A percentile compares a stretch with the other conserved stretches of the same genome.
These are phyloP conservation scores for Pseudocercospora musae DNA, from an alignment of 2,329 filamentous ascomycete genomes.

Conservation along the genomic window DNA sequence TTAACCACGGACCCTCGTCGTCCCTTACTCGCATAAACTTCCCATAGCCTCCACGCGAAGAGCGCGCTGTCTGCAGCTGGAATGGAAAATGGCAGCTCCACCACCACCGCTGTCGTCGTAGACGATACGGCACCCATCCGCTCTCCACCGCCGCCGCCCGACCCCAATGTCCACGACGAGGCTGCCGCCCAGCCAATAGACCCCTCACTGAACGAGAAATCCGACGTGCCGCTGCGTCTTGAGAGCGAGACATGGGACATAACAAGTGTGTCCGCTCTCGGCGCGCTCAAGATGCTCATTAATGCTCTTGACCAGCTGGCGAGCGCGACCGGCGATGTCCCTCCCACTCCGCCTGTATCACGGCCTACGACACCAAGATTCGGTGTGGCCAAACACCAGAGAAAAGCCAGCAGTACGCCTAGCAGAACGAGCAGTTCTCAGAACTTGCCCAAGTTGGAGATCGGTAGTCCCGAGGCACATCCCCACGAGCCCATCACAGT, in stretches of 20 bases:
- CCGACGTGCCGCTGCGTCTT: conserved; percentile 31
- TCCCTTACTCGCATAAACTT: not conserved
- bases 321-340: conserved; percentile 71
- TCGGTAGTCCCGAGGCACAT: conserved; percentile 48
- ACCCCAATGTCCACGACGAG: conserved; percentile 27
- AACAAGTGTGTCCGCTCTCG: conserved; percentile 67
- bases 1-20: not conserved
- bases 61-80: conserved; percentile 8
- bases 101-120: conserved; percentile 12
- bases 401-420: conserved; percentile 13
- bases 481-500: conserved; percentile 46
- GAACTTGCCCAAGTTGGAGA: conserved; percentile 44
- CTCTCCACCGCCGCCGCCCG: conserved; percentile 28
- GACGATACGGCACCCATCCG: conserved; percentile 1
- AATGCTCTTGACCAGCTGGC: conserved; percentile 59
- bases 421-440: conserved; percentile 41
- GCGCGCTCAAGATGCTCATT: conserved; percentile 76
- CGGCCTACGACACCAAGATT: conserved; percentile 56
- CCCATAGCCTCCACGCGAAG: not conserved
- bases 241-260: conserved; percentile 58
- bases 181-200: conserved; percentile 18
- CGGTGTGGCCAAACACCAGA: conserved; percentile 31
- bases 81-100: conserved; percentile 28
- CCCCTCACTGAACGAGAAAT: conserved; percentile 16
- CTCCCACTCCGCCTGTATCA: conserved; percentile 70